Conservation (phyloP, 129 eudicot species). For the Sambucus nigra region DNA sequence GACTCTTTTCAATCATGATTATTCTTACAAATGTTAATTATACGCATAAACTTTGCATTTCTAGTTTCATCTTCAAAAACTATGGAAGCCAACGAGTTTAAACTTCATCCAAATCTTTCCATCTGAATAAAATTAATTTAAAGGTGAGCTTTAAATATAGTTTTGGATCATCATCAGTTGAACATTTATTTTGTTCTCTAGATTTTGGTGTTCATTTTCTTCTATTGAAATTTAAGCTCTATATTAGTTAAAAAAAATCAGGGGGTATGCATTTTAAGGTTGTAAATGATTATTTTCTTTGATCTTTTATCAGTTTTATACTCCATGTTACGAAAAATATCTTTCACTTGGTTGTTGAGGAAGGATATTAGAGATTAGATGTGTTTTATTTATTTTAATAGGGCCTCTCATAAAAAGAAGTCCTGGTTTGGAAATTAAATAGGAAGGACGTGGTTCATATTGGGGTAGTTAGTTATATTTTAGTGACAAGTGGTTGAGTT, state of each 20-base stretch:
- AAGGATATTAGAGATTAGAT: conserved; percentile 33
- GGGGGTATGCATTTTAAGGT: not conserved
- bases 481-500: conserved; percentile 22
- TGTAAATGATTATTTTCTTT: not conserved
- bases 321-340: conserved; percentile 15
- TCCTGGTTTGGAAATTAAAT: conserved; percentile 77
- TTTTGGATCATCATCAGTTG: not conserved
- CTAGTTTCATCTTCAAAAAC: not conserved
- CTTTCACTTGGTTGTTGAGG: conserved; percentile 12
- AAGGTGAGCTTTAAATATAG: conserved; percentile 6
- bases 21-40: too few relatives aligned
- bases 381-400: conserved; percentile 40
- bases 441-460: conserved; percentile 88
- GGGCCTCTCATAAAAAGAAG: conserved; percentile 87
- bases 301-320: conserved; percentile 5
- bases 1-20: too few relatives aligned
- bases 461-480: conserved; percentile 63
- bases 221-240: not conserved
- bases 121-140: conserved; percentile 4
- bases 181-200: conserved; percentile 3
- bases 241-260: conserved; percentile 1
- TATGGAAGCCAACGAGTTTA: conserved; percentile 62
- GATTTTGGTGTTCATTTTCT: not conserved
- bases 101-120: conserved; percentile 7
- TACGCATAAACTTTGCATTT: too few relatives aligned